Conservation (phyloP, 2,329 filamentous ascomycete genomes). For the Endocalyx cinctus region DNA sequence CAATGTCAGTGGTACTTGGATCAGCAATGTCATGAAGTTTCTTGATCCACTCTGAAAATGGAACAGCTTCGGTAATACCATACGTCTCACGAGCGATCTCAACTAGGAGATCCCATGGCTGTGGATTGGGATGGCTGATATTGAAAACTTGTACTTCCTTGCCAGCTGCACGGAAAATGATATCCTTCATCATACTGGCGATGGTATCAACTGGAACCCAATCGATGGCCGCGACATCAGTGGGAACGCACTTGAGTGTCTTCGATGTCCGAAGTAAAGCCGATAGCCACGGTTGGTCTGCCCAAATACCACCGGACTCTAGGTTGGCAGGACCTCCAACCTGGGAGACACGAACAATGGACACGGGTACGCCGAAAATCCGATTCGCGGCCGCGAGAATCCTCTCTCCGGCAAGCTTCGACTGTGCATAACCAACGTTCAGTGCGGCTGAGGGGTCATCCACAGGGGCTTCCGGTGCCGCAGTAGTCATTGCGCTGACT, state of each 20-base stretch:
- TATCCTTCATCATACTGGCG: conserved; percentile 2
- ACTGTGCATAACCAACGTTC: conserved; percentile 17
- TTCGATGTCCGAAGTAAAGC: conserved; percentile 13
- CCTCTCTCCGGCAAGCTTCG: conserved; percentile 15
- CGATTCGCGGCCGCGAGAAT: conserved; percentile 9
- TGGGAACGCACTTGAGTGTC: conserved; percentile 9
- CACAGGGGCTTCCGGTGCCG: conserved; percentile 3
- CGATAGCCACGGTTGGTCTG: conserved; percentile 20
- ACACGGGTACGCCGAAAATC: conserved; percentile 9
- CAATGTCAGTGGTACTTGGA: not conserved
- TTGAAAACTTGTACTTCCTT: not conserved
- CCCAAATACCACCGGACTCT: conserved; percentile 4
- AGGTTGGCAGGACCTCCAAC: conserved; percentile 11
- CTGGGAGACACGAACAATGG: conserved; percentile 15
- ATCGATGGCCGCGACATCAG: conserved; percentile 8
- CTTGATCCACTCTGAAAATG: not conserved
- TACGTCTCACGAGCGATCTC: not conserved
- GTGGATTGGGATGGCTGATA: not conserved
- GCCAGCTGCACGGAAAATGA: not conserved
- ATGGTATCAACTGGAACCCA: conserved; percentile 14
- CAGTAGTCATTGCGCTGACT: not conserved
- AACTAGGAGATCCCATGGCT: not conserved
- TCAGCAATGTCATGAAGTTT: not conserved
- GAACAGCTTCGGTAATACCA: not conserved
- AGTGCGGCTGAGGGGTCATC: conserved; percentile 8